Evolutionary conservation across 176 grass and related monocot genomes (phyloP), one percentile per base, ranked within the genome.

Genomic region (Musa acuminata): DNA sequence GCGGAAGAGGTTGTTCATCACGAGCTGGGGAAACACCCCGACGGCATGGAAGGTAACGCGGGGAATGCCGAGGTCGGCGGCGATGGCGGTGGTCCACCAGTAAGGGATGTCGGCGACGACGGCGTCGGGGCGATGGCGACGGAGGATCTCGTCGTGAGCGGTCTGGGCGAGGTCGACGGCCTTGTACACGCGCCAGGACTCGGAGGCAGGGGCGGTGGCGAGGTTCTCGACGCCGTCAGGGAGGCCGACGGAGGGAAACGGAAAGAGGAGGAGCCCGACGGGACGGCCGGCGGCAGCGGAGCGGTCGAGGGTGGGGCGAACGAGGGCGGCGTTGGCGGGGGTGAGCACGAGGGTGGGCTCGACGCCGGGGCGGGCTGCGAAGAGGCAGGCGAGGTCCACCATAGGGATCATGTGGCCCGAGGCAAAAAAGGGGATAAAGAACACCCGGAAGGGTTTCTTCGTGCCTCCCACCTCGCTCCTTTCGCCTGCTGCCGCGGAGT

Each of bases 361-460:
- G 13, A 86, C 79, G 23, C 52, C 77, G 0, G 75, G 69, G 58
- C 67, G 52, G 11, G n/a, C 58, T 13, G 83, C 89, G 48, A 96
- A 71, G 62, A 85, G 83, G 76, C 85, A 73, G 9, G 89, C 89
- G 5, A 96, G 79, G 53, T 92, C 89, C 1, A 87, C 78, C 73
- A 87, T 85, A 26, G 93, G 93, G 66, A 92, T 82, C 19, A 92
- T 82, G 85, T 96, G 92, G 5, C 92, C 89, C 0, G 82, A 78
- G 0, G 81, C 85, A 72, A 90, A 92, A 67, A 85, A 96, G 0
- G 92, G 89, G 0, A 96, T 66, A 66, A 96, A 84, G 89, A 96
- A 90, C 70, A 96, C 84, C 71, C 85, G 75, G 19, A 92, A 73
- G 8, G 48, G 67, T 8, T n/a, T 50, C 7, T 8, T 12, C 77